Conservation (phyloP, 1,284 basidiomycete species). For the Quambalaria eucalypti region DNA sequence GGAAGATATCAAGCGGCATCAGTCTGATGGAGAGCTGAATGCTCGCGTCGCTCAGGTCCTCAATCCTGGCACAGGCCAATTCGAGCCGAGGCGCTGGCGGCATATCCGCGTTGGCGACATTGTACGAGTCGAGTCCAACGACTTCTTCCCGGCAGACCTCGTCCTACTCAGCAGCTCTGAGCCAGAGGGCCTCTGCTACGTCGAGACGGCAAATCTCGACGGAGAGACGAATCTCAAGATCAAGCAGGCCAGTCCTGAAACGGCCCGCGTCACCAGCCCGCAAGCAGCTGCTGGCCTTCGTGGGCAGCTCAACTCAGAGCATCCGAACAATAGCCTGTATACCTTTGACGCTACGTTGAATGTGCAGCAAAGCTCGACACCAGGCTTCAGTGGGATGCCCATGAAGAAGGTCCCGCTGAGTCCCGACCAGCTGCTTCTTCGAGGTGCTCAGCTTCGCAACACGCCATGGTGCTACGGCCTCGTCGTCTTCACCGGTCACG, state of each 20-base stretch:
- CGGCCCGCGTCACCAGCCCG: slow-evolving; percentile 68
- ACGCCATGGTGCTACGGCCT: slow-evolving; percentile 94
- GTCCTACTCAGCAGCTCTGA: slow-evolving; percentile 80
- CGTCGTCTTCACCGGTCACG: slow-evolving; percentile 90
- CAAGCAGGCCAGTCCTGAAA: slow-evolving; percentile 84
- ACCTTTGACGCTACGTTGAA: slow-evolving; percentile 80
- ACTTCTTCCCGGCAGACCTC: slow-evolving; percentile 93
- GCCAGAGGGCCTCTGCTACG: slow-evolving; percentile 92
- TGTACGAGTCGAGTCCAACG: slow-evolving; percentile 77
- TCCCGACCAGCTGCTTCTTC: slow-evolving; percentile 84
- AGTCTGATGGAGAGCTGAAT: slow-evolving; percentile 87
- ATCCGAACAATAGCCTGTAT: slow-evolving; percentile 94
- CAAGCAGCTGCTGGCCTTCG: slow-evolving; percentile 63
- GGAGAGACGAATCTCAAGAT: slow-evolving; percentile 99
- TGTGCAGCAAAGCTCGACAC: slow-evolving; percentile 31
- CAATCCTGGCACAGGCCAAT: slow-evolving; percentile 56
- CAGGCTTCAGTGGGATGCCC: slow-evolving; percentile 39
- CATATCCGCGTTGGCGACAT: slow-evolving; percentile 85
- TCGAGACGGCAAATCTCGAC: slow-evolving; percentile 94
- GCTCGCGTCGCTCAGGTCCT: slow-evolving; percentile 72
- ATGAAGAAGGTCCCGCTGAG: slow-evolving; percentile 63
- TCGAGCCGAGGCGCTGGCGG: slow-evolving; percentile 74
- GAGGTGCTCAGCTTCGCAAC: slow-evolving; percentile 91
- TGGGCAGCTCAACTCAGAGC: slow-evolving; percentile 81
- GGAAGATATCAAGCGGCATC: slow-evolving; percentile 94